Evolutionary conservation across 2,329 filamentous ascomycete genomes (phyloP).

Genomic region (Aspergillus tamarii): DNA sequence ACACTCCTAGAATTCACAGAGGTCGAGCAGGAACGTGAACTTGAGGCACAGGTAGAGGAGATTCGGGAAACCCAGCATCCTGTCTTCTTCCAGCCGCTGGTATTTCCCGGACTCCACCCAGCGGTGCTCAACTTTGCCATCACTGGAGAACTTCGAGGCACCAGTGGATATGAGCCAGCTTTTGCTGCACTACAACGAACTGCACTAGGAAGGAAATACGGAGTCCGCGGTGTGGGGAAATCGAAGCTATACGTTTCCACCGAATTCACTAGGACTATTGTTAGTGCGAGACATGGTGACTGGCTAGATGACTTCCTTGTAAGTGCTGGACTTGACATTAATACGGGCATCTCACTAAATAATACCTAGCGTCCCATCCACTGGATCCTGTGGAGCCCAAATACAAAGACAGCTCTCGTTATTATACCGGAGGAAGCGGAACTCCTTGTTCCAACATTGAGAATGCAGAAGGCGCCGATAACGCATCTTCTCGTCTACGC

Average conservation of each 20-base stretch:
- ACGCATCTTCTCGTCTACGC: conserved; percentile 61
- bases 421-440: conserved; percentile 68
- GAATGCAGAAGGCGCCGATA: conserved; percentile 24
- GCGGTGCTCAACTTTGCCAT: conserved; percentile 40
- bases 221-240: neutral
- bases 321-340: neutral
- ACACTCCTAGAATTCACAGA: conserved; percentile 61
- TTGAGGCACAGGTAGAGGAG: conserved; percentile 61
- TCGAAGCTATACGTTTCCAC: conserved; percentile 1
- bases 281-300: conserved; percentile 1
- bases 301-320: conserved; percentile 16
- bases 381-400: conserved; percentile 63
- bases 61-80: conserved; percentile 59
- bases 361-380: conserved; percentile 46
- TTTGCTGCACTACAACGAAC: conserved; percentile 12
- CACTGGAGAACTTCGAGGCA: conserved; percentile 3
- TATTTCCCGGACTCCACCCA: conserved; percentile 51
- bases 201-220: conserved; percentile 15
- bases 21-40: conserved; percentile 61
- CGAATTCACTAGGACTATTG: conserved; percentile 20
- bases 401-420: conserved; percentile 55
- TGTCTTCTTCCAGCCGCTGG: conserved; percentile 39
- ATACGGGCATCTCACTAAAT: neutral
- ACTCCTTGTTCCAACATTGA: conserved; percentile 52
- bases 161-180: conserved; percentile 1